Conservation (phyloP, 2,329 filamentous ascomycete genomes). For the Aspergillus neotritici region DNA sequence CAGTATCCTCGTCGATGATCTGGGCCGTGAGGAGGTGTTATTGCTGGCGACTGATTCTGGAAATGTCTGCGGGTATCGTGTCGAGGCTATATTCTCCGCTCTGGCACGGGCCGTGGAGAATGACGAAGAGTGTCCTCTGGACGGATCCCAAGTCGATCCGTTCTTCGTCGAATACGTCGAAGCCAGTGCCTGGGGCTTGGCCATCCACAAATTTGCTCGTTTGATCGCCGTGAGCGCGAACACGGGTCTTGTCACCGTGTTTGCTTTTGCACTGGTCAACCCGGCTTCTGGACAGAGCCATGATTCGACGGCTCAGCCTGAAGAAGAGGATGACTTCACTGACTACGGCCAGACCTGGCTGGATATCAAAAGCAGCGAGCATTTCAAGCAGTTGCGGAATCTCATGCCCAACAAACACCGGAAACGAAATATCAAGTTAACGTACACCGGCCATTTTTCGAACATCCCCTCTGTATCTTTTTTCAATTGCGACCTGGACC, state of each 20-base stretch:
- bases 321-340: conserved; percentile 14
- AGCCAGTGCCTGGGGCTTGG: conserved; percentile 79
- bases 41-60: conserved; percentile 67
- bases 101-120: conserved; percentile 32
- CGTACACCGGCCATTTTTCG: conserved; percentile 37
- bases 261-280: conserved; percentile 53
- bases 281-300: conserved; percentile 14
- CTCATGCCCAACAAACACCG: conserved; percentile 30
- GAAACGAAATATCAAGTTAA: conserved; percentile 39
- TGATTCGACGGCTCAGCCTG: conserved; percentile 11
- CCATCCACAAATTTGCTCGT: conserved; percentile 73
- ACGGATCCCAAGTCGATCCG: conserved; percentile 34
- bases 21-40: conserved; percentile 66
- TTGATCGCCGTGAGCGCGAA: conserved; percentile 85
- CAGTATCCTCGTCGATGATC: conserved; percentile 60
- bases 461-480: conserved; percentile 58
- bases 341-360: conserved; percentile 31
- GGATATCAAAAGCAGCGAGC: conserved; percentile 19
- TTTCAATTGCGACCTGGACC: conserved; percentile 53
- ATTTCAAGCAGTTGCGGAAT: conserved; percentile 25
- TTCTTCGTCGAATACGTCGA: conserved; percentile 75
- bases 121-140: conserved; percentile 21
- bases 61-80: conserved; percentile 67
- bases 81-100: conserved; percentile 45
- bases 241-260: conserved; percentile 52